Percentiles rank a stretch among this genome's conserved stretches.
These are phyloP conservation scores for Apiotrichum sp. DNA, from an alignment of 1,284 basidiomycete genomes.

Conservation along the genomic window DNA sequence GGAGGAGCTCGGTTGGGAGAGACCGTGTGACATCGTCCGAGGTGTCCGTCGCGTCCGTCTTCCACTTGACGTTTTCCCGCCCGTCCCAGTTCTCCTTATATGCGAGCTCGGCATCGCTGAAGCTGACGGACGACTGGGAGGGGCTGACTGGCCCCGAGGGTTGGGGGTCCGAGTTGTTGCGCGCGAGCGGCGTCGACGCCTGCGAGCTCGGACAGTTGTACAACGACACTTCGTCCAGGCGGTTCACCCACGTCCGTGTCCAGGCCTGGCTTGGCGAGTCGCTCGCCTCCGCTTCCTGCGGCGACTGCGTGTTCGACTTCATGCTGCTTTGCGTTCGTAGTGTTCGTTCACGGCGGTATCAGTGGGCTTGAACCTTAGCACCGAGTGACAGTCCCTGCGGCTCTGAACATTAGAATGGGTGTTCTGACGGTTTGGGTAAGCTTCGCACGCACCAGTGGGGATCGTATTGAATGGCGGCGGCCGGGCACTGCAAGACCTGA, in stretches of 20 bases:
- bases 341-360: no score
- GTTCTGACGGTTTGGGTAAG: no score
- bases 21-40: slow-evolving; percentile 11
- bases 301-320: background rate
- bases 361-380: no score
- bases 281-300: background rate
- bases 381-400: no score
- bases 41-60: background rate
- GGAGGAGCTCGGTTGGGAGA: slow-evolving; percentile 83
- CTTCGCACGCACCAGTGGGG: no score
- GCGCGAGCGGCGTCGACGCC: slow-evolving; percentile 3
- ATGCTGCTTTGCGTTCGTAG: background rate
- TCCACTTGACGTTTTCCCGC: background rate
- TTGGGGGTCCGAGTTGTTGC: no score
- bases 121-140: background rate
- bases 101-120: slow-evolving; percentile 4
- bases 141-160: background rate
- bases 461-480: no score
- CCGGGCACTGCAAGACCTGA: no score
- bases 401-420: no score
- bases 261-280: background rate
- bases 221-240: background rate
- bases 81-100: background rate
- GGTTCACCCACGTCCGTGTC: background rate
- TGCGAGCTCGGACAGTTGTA: slow-evolving; percentile 5